Conservation (phyloP, 2,329 filamentous ascomycete genomes). For the Scytalidium lignicola region DNA sequence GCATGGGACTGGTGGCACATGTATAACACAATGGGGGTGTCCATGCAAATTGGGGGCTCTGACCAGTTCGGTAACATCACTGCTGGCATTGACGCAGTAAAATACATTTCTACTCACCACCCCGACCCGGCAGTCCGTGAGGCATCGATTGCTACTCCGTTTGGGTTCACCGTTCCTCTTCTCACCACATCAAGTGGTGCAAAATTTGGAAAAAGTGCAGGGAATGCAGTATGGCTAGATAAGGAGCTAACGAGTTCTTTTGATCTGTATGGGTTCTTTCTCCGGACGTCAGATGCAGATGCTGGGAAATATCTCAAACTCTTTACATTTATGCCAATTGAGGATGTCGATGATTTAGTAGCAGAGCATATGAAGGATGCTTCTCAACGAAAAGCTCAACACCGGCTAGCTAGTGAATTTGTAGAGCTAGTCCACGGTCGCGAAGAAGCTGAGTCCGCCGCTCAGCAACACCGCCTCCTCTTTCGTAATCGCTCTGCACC, state of each 20-base stretch:
- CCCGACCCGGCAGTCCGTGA: constrained; percentile 40
- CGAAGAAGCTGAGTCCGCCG: constrained; percentile 57
- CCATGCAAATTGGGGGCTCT: constrained; percentile 88
- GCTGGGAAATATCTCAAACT: constrained; percentile 79
- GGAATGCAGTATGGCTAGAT: constrained; percentile 93
- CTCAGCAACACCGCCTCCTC: constrained; percentile 46
- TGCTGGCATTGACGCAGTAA: constrained; percentile 80
- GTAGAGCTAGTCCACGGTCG: constrained; percentile 72
- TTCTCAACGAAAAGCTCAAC: constrained; percentile 72
- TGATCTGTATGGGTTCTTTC: constrained; percentile 87
- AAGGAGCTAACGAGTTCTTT: constrained; percentile 72
- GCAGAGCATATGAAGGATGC: constrained; percentile 61
- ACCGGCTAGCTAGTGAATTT: constrained; percentile 77
- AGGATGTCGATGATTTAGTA: constrained; percentile 65
- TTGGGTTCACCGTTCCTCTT: constrained; percentile 87
- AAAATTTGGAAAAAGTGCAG: constrained; percentile 93
- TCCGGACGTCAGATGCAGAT: constrained; percentile 75
- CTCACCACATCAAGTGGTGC: constrained; percentile 78
- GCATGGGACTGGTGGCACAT: constrained; percentile 96
- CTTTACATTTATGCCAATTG: constrained; percentile 79
- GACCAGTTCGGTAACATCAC: constrained; percentile 97
- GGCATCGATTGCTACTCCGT: constrained; percentile 43
- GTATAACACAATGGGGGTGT: constrained; percentile 61
- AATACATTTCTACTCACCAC: constrained; percentile 60
- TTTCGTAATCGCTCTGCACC: constrained; percentile 33